Base-by-base conservation (phyloP, 108 stramenopile species). In the Tribonema minus region DNA sequence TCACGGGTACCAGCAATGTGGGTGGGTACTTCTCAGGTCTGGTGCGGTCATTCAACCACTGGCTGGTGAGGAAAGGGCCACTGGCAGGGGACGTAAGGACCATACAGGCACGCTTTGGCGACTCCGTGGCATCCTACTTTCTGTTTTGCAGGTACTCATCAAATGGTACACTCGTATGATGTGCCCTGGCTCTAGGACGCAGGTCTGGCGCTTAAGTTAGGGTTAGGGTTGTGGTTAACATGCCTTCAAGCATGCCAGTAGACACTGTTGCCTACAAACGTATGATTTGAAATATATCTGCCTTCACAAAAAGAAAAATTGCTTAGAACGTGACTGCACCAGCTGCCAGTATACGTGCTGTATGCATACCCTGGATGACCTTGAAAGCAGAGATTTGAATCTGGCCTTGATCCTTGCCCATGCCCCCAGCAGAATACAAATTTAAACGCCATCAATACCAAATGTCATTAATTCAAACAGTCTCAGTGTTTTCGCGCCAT, bases 101-200 rank as follows among this genome's bases (percentile, higher is more conserved):
- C 4, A 74, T 74, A 7, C 72, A 74, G 72, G 72, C 72, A n/a
- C 63, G 63, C 0, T 74, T 59, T 28, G 72, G 72, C 2, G 40
- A 39, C 0, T 30, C 72, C 31, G 72, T 74, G 25, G 72, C 72
- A 3, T 74, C 72, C 3, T 74, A 74, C 23, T 74, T 74, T 6
- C 40, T 61, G 37, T 74, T 74, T 9, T 74, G 36, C 63, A 61
- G 72, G 6, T 65, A 62, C 27, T 71, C 23, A 58, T 71, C 2
- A 58, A 58, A 27, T 59, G 39, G 26, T 71, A 71, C 70, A 71
- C 59, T 7, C 59, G 58, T n/a, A 37, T 71, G 35, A 58, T 58
- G 0, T 59, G 35, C 36, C 58, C 46, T 2, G 59, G 70, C 70
- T 58, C 59, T 4, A 29, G 58, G 34, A 59, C 58, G 70, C 58